phyloP scores from a whole-genome alignment of 2,329 filamentous ascomycete genomes.

The Ophiostoma montium region DNA sequence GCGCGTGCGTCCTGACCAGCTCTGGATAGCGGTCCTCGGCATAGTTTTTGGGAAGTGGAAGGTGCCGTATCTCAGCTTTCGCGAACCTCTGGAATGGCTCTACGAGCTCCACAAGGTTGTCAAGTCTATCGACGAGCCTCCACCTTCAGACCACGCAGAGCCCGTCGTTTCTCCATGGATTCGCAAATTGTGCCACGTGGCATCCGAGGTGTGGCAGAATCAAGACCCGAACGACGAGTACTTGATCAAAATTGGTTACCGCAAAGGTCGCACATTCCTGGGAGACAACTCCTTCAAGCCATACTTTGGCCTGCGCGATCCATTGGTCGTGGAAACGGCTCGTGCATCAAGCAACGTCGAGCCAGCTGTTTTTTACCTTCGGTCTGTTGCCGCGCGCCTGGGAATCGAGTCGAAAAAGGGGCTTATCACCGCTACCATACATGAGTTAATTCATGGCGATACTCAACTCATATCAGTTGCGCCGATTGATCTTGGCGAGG shows the following conservation, averaged over 20 bases:
- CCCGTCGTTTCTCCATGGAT: background rate
- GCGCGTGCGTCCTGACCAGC: background rate
- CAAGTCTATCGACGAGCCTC: background rate
- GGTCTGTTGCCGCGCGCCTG: too few relatives aligned
- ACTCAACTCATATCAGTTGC: too few relatives aligned
- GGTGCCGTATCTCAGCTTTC: background rate
- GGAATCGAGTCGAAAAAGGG: too few relatives aligned
- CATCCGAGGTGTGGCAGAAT: background rate
- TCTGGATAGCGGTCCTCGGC: background rate
- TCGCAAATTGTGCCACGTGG: background rate
- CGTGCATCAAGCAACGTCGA: too few relatives aligned
- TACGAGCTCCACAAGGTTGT: background rate
- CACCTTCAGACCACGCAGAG: too few relatives aligned
- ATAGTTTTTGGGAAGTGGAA: background rate
- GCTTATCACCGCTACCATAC: too few relatives aligned
- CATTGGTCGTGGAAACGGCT: too few relatives aligned
- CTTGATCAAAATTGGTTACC: background rate
- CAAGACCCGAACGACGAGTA: background rate
- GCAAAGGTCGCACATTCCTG: background rate
- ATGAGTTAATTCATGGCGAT: too few relatives aligned
- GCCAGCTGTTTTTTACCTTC: too few relatives aligned
- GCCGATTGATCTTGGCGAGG: too few relatives aligned
- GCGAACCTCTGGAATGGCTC: background rate
- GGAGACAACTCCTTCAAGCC: background rate
- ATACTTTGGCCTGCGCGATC: too few relatives aligned